Percentiles rank a stretch among this genome's conserved stretches.
Conservation (phyloP, 768 basidiomycete species). For the Mycena amicta region DNA sequence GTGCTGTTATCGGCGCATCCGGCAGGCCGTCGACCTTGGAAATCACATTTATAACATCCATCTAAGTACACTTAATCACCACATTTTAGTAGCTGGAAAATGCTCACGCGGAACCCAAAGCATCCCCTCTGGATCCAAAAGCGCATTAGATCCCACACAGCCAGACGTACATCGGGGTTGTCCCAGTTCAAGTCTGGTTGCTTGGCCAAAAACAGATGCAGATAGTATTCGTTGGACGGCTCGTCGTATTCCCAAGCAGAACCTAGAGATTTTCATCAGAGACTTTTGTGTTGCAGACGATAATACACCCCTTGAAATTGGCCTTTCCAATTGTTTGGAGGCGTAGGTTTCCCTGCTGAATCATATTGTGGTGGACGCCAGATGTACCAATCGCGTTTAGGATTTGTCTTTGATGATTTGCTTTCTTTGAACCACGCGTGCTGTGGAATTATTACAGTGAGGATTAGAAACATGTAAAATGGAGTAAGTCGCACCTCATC, state of each 20-base stretch:
- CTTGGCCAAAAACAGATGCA: slow-evolving; percentile 65
- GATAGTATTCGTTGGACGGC: slow-evolving; percentile 67
- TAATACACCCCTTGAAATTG: slow-evolving; percentile 59
- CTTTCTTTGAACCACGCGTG: slow-evolving; percentile 75
- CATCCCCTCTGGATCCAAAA: slow-evolving; percentile 79
- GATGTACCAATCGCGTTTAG: slow-evolving; percentile 77
- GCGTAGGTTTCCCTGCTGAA: slow-evolving; percentile 51
- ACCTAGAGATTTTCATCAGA: slow-evolving; percentile 35
- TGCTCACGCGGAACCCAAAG: slow-evolving; percentile 71
- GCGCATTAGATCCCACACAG: slow-evolving; percentile 64
- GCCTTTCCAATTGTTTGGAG: slow-evolving; percentile 78
- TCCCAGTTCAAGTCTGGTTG: slow-evolving; percentile 85
- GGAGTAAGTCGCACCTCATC: slow-evolving; percentile 57
- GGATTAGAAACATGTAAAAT: no score
- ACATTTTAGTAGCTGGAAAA: not conserved
- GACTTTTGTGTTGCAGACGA: not conserved
- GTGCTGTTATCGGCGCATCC: slow-evolving; percentile 62
- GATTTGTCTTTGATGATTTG: slow-evolving; percentile 48
- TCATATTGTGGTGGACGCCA: slow-evolving; percentile 66
- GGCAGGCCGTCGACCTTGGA: slow-evolving; percentile 66
- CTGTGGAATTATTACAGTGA: slow-evolving; percentile 32
- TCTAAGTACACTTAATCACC: slow-evolving; percentile 35
- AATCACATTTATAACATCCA: slow-evolving; percentile 73
- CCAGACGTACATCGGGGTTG: slow-evolving; percentile 58
- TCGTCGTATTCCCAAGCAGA: slow-evolving; percentile 76